These are phyloP conservation scores for Novymonas esmeraldas DNA, from an alignment of 208 protist genomes.

Conservation along the genomic window DNA sequence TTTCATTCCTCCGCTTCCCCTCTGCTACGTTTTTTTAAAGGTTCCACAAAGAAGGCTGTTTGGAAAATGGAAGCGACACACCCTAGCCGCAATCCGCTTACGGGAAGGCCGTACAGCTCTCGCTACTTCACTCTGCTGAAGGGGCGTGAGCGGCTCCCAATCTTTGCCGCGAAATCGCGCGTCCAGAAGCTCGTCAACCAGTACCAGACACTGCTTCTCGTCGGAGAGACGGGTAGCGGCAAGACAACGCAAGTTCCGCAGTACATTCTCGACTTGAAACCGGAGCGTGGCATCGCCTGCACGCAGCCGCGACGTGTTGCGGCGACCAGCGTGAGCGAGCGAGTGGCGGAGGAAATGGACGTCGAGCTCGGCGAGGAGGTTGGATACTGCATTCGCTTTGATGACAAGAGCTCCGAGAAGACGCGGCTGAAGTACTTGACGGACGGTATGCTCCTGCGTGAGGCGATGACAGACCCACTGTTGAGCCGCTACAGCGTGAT, in stretches of 20 bases:
- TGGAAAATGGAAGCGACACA: constrained; percentile 2
- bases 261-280: constrained; percentile 92
- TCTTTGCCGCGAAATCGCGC: constrained; percentile 72
- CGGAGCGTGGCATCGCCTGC: constrained; percentile 82
- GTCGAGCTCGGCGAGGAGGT: constrained; percentile 96
- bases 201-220: constrained; percentile 91
- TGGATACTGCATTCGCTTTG: constrained; percentile 99
- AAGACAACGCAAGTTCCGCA: constrained; percentile 97
- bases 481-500: constrained; percentile 95
- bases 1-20: too few species aligned
- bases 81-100: constrained; percentile 50
- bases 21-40: background rate
- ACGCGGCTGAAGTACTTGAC: constrained; percentile 99
- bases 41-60: background rate
- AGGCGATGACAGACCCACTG: constrained; percentile 94
- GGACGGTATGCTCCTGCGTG: constrained; percentile 98
- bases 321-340: constrained; percentile 97
- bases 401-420: constrained; percentile 94
- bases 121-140: constrained; percentile 58
- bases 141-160: constrained; percentile 63
- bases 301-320: constrained; percentile 99
- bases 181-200: constrained; percentile 91
- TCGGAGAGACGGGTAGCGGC: constrained; percentile 95
- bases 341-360: constrained; percentile 98
- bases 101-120: constrained; percentile 49